phyloP scores from a whole-genome alignment of 2,329 filamentous ascomycete genomes.

The Bipolaris zeicola region DNA sequence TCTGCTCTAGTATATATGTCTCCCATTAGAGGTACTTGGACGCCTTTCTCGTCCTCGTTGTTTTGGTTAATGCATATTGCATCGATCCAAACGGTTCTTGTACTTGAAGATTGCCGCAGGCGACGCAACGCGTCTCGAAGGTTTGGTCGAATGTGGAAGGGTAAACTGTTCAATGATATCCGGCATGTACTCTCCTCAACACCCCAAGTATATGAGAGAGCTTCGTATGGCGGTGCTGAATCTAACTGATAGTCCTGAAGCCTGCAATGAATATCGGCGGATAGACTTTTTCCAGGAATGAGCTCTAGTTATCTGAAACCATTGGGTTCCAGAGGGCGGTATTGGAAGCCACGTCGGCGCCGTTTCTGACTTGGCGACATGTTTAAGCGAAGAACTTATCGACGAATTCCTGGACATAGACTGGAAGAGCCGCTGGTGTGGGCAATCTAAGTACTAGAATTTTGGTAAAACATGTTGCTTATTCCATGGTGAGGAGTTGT shows the following conservation, averaged over 20 bases:
- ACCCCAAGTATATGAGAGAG: neutral
- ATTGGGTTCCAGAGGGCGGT: conserved; percentile 11
- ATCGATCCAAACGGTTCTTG: neutral
- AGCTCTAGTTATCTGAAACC: conserved; percentile 13
- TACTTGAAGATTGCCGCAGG: neutral
- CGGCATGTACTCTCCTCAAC: conserved; percentile 3
- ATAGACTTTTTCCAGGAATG: conserved; percentile 7
- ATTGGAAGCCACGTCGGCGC: conserved; percentile 12
- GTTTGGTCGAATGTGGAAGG: conserved; percentile 8
- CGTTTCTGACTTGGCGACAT: conserved; percentile 8
- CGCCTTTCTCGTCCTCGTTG: neutral
- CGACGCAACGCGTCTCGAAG: conserved; percentile 5
- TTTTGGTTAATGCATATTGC: conserved; percentile 2
- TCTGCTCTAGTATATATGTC: neutral
- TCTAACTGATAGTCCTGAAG: conserved; percentile 9
- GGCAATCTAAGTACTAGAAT: neutral
- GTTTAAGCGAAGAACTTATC: neutral
- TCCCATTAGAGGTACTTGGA: neutral
- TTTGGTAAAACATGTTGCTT: neutral
- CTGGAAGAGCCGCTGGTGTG: neutral
- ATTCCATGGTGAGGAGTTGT: neutral
- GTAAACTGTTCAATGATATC: conserved; percentile 7
- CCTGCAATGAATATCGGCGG: conserved; percentile 15
- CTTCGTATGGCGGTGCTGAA: conserved; percentile 11
- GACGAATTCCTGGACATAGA: neutral